Evolutionary conservation across 805 yeast species (phyloP), one percentile per base, ranked within the genome.

Genomic region (Hemisphaericaspora nanyangensis): DNA sequence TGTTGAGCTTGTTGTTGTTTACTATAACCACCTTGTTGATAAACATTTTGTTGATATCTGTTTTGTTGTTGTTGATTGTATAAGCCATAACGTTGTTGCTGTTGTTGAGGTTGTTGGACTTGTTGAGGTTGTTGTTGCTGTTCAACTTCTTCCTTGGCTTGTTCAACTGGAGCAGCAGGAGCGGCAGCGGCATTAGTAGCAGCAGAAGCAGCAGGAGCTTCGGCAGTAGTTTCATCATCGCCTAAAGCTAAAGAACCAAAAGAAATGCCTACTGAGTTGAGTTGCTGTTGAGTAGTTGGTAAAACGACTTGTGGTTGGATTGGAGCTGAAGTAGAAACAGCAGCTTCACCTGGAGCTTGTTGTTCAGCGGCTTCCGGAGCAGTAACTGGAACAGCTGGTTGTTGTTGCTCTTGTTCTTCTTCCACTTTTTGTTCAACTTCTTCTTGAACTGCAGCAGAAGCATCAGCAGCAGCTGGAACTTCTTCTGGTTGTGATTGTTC

Each of bases 161-260:
- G 48, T 11, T 40, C 39, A 15, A 44, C 37, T 7, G 8, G 11
- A 13, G 13, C 35, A 34, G 22, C 31, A 34, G 11, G 20, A 16
- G 29, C 35, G n/a, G 18, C 30, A 35, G 11, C 39, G 31, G 17
- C 36, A 33, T 8, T 36, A 20, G 16, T 28, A 19, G 37, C 38
- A 22, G 29, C 44, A 35, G 51, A 52, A 29, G 44, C 47, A 12
- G 17, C 4, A 17, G 50, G 43, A 15, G 52, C 44, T 44, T 52
- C 45, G 46, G 52, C 46, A 19, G 53, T 49, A 29, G 60, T 53
- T 41, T 66, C 68, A 34, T 71, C 74, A 31, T 74, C 76, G 38
- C 68, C 62, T 42, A 76, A 61, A 18, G 74, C 60, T 48, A 79
- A 63, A 10, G 82, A 76, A 40, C 86, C 86, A 51, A 80, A 80